Base-by-base conservation (phyloP, 1,284 basidiomycete genomes). In the Apiotrichum gracile region DNA sequence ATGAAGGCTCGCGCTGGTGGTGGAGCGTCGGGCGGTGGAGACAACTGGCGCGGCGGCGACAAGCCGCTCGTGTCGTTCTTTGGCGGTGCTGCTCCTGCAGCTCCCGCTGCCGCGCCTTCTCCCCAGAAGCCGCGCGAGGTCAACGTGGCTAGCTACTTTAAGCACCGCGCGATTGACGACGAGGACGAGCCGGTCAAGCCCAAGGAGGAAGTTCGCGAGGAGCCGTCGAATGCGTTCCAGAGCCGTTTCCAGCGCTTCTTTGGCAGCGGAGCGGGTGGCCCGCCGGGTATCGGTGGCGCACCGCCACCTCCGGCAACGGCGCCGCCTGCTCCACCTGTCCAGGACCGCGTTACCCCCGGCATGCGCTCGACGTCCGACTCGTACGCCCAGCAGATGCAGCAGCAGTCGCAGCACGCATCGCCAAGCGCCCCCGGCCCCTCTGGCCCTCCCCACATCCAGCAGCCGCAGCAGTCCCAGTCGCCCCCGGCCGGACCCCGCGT, bases 191-290 rank as follows among this genome's bases (percentile, higher is more conserved):
- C 41, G 13, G 58, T 51, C 13, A 54, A 59, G 37, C 56, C 55
- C 4, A 52, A 60, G 9, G 55, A 56, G 8, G 49, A 60, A 35
- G 51, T 41, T 34, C 31, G 45, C 9, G 42, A 54, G 35, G 35
- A 48, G 42, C 45, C 54, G 47, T 25, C 53, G 2, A 60, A 52
- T 17, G 65, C 59, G 2, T 69, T 68, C 56, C 54, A 58, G 25
- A 68, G 65, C 51, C 65, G 72, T 1, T 74, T 74, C 58, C 68
- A 70, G 50, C 58, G 60, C 27, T 72, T 71, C 61, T 74, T 74
- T 49, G 61, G 60, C n/a, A 27, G 25, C 25, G 25, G 22, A 9
- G 19, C n/a, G 9, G 38, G 24, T 7, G 19, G 24, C 14, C 27
- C 49, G 12, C 33, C 33, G 19, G 48, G 27, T 16, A 7, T 21